Evolutionary conservation across 305 asterid genomes (phyloP).

Genomic region (Fraxinus baroniana): DNA sequence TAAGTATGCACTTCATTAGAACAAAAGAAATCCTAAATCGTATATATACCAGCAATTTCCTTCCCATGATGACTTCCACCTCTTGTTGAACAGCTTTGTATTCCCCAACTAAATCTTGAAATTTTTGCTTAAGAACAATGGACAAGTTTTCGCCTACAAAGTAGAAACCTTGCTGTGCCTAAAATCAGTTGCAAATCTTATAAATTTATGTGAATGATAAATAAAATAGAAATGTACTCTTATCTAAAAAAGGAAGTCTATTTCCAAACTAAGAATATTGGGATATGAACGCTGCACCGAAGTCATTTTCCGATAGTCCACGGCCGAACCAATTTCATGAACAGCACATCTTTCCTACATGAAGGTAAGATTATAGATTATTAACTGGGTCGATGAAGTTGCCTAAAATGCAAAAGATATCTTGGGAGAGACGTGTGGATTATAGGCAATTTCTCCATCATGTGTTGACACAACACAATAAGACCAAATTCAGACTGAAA

Average conservation of each 20-base stretch:
- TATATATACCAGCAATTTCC: constrained; percentile 63
- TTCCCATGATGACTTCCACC: constrained; percentile 97
- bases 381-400: constrained; percentile 11
- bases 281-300: constrained; percentile 47
- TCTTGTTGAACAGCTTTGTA: constrained; percentile 60
- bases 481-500: neutral
- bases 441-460: neutral
- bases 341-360: constrained; percentile 86
- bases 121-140: constrained; percentile 62
- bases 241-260: neutral
- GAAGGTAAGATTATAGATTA: constrained; percentile 27
- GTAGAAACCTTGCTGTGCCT: constrained; percentile 75
- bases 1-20: neutral
- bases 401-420: neutral
- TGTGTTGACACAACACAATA: neutral
- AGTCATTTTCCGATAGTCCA: constrained; percentile 87
- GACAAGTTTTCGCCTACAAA: constrained; percentile 64
- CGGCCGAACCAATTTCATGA: constrained; percentile 86
- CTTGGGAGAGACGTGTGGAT: neutral
- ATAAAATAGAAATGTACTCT: neutral
- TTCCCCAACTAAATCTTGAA: constrained; percentile 64
- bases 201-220: constrained; percentile 1
- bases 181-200: constrained; percentile 27
- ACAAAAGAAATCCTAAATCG: neutral
- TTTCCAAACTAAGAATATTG: neutral